Conservation (phyloP, 1,284 basidiomycete species). For the Neonothopanus nambi region DNA sequence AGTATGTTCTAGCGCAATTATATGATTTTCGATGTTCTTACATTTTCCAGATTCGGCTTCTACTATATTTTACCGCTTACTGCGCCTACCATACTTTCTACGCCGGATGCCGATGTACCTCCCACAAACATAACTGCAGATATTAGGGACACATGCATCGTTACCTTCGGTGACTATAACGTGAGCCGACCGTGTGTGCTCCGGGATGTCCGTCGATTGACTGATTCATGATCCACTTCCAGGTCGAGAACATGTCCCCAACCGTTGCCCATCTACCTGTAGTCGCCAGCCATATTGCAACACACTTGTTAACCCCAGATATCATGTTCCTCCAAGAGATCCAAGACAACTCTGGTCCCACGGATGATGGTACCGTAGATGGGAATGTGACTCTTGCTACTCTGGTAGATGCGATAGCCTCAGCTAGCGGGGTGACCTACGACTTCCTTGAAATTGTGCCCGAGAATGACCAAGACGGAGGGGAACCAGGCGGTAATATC, state of each 20-base stretch:
- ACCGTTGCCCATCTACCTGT: constrained; percentile 46
- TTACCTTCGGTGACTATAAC: constrained; percentile 68
- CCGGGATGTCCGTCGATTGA: neutral
- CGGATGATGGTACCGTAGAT: constrained; percentile 53
- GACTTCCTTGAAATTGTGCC: constrained; percentile 53
- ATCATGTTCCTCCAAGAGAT: constrained; percentile 69
- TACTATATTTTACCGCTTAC: constrained; percentile 59
- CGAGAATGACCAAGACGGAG: constrained; percentile 59
- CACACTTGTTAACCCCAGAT: constrained; percentile 55
- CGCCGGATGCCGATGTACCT: constrained; percentile 34
- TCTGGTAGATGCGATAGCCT: constrained; percentile 50
- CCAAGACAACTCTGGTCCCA: constrained; percentile 61
- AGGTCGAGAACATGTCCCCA: constrained; percentile 63
- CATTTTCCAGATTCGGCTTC: constrained; percentile 43
- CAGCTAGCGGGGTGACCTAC: constrained; percentile 47
- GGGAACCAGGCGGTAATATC: constrained; percentile 66
- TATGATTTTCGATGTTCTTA: neutral
- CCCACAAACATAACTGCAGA: constrained; percentile 41
- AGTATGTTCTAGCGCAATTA: constrained; percentile 39
- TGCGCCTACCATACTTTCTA: constrained; percentile 47
- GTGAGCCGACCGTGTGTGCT: constrained; percentile 28
- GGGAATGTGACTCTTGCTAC: constrained; percentile 56
- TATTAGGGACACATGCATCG: constrained; percentile 38
- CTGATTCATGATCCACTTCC: neutral
- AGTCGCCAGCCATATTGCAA: constrained; percentile 57